These are phyloP conservation scores for Globisporangium takayamanum DNA, from an alignment of 352 stramenopile genomes.

Conservation along the genomic window DNA sequence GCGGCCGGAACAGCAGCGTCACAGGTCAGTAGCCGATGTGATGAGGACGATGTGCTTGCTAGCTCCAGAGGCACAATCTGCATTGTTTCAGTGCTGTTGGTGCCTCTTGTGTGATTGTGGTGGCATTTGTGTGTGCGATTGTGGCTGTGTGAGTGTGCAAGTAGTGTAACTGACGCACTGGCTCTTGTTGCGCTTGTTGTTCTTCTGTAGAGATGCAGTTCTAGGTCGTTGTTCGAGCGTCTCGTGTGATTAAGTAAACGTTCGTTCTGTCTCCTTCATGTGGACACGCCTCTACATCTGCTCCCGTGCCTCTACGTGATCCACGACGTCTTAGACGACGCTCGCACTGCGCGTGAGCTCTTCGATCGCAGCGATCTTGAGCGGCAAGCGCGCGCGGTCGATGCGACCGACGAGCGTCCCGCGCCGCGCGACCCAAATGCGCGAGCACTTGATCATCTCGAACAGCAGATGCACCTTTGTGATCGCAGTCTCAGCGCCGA, in stretches of 20 bases:
- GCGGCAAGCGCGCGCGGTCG: slow-evolving; percentile 38
- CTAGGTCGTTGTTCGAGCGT: not conserved
- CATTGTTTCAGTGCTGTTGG: not conserved
- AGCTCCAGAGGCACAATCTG: not conserved
- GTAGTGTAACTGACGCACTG: not conserved
- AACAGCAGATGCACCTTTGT: slow-evolving; percentile 69
- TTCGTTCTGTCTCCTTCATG: not conserved
- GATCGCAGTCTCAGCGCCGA: slow-evolving; percentile 43
- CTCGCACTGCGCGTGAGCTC: slow-evolving; percentile 8
- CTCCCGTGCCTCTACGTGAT: not conserved
- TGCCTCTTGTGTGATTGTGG: no score
- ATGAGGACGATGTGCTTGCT: not conserved
- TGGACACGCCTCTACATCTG: not conserved
- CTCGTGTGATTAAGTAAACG: not conserved
- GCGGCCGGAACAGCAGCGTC: slow-evolving; percentile 46
- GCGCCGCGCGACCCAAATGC: slow-evolving; percentile 47
- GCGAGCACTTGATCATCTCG: slow-evolving; percentile 64
- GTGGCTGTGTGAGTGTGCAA: not conserved
- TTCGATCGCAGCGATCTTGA: slow-evolving; percentile 24
- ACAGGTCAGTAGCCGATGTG: slow-evolving; percentile 23
- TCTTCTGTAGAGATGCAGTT: slow-evolving; percentile 1
- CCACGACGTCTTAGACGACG: slow-evolving; percentile 10
- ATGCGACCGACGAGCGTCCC: slow-evolving; percentile 51
- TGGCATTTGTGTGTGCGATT: not conserved
- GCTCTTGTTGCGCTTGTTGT: not conserved